These are phyloP conservation scores for Ascochyta viciae-villosae DNA, from an alignment of 2,329 filamentous ascomycete species.

Conservation along the genomic window DNA sequence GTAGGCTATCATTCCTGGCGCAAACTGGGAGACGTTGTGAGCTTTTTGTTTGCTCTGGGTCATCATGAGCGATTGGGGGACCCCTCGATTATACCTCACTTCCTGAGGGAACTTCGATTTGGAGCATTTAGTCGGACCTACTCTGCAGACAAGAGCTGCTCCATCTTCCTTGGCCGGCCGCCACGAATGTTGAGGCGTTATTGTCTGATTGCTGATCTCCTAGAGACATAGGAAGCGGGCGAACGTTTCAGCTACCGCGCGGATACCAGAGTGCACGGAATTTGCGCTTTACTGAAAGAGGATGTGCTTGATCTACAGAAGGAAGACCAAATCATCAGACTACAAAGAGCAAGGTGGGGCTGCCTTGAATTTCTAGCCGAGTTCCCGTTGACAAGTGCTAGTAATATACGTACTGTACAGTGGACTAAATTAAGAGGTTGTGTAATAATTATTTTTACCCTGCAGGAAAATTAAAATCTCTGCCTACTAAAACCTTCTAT, in stretches of 20 bases:
- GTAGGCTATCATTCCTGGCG: conserved; percentile 58
- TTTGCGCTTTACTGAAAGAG: conserved; percentile 42
- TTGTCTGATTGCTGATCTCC: not conserved
- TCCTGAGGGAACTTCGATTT: conserved; percentile 52
- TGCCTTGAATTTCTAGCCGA: too few species aligned
- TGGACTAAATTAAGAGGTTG: not conserved
- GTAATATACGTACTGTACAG: not conserved
- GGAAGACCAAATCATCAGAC: not conserved
- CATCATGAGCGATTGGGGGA: conserved; percentile 54
- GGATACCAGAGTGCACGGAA: conserved; percentile 40
- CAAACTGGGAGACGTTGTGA: conserved; percentile 55
- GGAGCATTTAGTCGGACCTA: conserved; percentile 54
- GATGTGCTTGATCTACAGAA: conserved; percentile 4
- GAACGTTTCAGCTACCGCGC: not conserved
- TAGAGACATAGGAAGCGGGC: not conserved
- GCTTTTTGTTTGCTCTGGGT: conserved; percentile 57
- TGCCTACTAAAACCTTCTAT: too few species aligned
- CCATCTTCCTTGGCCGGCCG: conserved; percentile 60
- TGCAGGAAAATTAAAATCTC: too few species aligned
- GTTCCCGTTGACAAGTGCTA: not conserved
- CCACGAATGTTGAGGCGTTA: conserved; percentile 50
- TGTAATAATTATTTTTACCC: too few species aligned
- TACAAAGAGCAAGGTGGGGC: not conserved
- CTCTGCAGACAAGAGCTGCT: conserved; percentile 56
- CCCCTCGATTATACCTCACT: conserved; percentile 42